Percentiles rank a stretch among this genome's conserved stretches.
These are phyloP conservation scores for Lophiotrema nucula DNA, from an alignment of 495 filamentous ascomycete genomes.

Conservation along the genomic window DNA sequence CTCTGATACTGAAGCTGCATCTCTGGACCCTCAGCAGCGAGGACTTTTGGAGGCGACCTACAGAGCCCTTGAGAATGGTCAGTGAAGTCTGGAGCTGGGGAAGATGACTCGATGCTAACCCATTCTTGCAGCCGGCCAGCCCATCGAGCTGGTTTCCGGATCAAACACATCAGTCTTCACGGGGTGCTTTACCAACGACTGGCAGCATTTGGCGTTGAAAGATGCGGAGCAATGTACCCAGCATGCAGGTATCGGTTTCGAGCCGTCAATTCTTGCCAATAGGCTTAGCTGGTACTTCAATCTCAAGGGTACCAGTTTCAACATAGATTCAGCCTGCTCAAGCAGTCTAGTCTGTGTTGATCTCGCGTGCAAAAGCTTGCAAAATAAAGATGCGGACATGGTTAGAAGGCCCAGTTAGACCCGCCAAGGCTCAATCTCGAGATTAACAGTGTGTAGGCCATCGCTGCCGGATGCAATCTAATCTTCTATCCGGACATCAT, in stretches of 20 bases:
- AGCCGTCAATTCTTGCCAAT: conserved; percentile 12
- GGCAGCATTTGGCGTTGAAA: background rate
- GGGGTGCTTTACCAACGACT: conserved; percentile 22
- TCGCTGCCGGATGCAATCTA: conserved; percentile 10
- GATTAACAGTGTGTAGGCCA: background rate
- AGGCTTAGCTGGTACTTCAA: conserved; percentile 30
- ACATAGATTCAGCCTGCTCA: conserved; percentile 25
- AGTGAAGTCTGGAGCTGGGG: background rate
- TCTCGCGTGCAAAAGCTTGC: conserved; percentile 11
- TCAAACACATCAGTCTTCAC: conserved; percentile 5
- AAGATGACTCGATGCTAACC: background rate
- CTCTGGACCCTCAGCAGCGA: conserved; percentile 27
- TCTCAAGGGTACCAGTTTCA: conserved; percentile 15
- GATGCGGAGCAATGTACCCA: background rate
- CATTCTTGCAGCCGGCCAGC: conserved; percentile 3
- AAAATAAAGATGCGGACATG: conserved; percentile 1
- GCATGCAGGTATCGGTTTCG: background rate
- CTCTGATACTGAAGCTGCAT: conserved; percentile 8
- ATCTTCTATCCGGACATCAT: conserved; percentile 6
- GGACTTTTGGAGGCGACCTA: conserved; percentile 17
- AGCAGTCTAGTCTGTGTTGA: conserved; percentile 19
- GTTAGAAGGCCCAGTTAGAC: background rate
- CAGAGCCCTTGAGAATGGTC: conserved; percentile 24
- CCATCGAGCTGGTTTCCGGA: background rate
- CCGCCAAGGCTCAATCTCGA: background rate